Percentiles rank a stretch among this genome's conserved stretches.
phyloP scores from a whole-genome alignment of 495 filamentous ascomycete species.

The Wilcoxina mikolae region DNA sequence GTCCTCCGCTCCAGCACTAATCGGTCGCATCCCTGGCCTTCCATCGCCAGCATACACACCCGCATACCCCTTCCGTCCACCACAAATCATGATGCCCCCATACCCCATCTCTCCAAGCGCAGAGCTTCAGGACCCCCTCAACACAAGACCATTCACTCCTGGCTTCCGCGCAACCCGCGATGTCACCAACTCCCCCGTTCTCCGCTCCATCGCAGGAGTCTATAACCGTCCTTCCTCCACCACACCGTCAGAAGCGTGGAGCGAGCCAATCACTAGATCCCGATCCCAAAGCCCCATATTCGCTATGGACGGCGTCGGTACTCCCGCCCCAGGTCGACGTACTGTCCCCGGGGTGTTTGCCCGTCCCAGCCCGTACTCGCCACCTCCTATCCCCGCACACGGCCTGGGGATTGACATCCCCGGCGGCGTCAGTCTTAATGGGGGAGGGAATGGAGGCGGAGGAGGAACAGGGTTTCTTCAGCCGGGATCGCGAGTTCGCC shows the following conservation, averaged over 20 bases:
- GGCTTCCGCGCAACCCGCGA: constrained; percentile 17
- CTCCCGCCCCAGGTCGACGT: no score
- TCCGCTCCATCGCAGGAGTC: constrained; percentile 14
- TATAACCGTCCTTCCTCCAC: constrained; percentile 17
- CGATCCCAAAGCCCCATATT: constrained; percentile 2
- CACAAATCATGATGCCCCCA: constrained; percentile 1
- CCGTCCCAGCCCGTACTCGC: neutral
- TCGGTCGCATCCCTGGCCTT: neutral
- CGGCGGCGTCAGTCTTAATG: neutral
- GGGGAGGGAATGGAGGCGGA: neutral
- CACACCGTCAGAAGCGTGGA: constrained; percentile 17
- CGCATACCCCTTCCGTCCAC: neutral
- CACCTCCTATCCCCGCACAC: neutral
- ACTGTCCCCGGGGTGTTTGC: neutral
- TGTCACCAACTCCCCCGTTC: constrained; percentile 18
- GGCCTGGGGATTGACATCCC: neutral
- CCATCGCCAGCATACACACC: neutral
- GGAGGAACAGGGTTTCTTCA: neutral
- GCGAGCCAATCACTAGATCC: constrained; percentile 16
- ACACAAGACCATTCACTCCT: constrained; percentile 17
- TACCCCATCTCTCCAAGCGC: neutral
- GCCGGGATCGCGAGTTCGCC: neutral
- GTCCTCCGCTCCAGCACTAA: neutral
- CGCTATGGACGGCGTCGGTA: neutral
- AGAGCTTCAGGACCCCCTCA: constrained; percentile 13